phyloP scores from a whole-genome alignment of 2,329 filamentous ascomycete species.

The Xylaria sp. region DNA sequence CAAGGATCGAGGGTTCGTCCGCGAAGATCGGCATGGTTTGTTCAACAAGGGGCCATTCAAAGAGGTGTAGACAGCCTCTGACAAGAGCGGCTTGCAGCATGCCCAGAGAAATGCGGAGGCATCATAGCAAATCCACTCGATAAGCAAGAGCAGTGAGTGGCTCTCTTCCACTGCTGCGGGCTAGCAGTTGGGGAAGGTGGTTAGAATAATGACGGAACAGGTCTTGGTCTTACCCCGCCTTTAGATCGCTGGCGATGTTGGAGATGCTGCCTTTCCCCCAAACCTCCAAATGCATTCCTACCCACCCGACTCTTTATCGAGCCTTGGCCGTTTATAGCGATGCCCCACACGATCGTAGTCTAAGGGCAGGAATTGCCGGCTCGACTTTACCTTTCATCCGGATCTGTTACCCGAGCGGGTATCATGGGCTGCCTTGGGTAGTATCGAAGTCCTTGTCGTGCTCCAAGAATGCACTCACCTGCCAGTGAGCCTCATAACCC shows the following conservation, averaged over 20 bases:
- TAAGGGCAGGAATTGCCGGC: neutral
- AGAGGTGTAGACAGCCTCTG: neutral
- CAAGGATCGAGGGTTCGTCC: constrained; percentile 7
- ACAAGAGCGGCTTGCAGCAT: constrained; percentile 3
- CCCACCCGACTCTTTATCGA: constrained; percentile 15
- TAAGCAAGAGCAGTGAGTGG: constrained; percentile 19
- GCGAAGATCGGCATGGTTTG: constrained; percentile 13
- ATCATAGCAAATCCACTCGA: neutral
- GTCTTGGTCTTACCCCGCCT: constrained; percentile 24
- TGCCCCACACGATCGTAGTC: constrained; percentile 13
- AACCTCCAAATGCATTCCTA: constrained; percentile 7
- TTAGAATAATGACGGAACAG: constrained; percentile 24
- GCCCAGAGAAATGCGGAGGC: neutral
- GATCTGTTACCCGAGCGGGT: neutral
- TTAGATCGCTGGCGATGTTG: constrained; percentile 29
- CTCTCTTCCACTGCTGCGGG: constrained; percentile 2
- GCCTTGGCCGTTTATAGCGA: neutral
- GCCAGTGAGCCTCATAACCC: neutral
- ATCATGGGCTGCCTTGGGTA: neutral
- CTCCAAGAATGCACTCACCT: neutral
- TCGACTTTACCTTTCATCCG: constrained; percentile 3
- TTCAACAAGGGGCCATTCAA: neutral
- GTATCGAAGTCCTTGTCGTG: neutral
- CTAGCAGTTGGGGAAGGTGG: constrained; percentile 35
- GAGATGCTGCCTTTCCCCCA: constrained; percentile 21